Evolutionary conservation across 73 alveolate species (phyloP).

Genomic region (Paramecium biaurelia): DNA sequence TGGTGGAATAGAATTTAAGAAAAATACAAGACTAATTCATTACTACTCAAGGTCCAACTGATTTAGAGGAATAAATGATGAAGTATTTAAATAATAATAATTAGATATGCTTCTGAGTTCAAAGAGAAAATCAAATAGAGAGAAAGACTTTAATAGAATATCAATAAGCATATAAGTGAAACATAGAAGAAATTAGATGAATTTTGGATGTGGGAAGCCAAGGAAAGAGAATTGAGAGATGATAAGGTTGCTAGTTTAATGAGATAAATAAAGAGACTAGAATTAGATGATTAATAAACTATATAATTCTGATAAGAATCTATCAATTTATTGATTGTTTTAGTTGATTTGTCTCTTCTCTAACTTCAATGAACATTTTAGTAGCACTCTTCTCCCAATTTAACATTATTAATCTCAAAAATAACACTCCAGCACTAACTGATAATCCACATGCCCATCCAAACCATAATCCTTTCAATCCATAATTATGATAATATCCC

Average conservation of each 20-base stretch:
- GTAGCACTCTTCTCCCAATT: neutral
- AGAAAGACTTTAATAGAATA: slow-evolving; percentile 26
- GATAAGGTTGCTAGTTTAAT: neutral
- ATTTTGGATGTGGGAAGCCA: slow-evolving; percentile 33
- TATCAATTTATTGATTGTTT: neutral
- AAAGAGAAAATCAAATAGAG: slow-evolving; percentile 41
- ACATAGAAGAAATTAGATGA: slow-evolving; percentile 38
- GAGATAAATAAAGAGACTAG: neutral
- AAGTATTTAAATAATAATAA: neutral
- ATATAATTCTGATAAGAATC: neutral
- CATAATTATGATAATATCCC: neutral
- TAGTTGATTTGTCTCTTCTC: neutral
- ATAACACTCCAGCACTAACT: neutral
- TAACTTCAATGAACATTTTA: neutral
- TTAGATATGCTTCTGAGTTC: slow-evolving; percentile 36
- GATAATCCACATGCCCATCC: slow-evolving; percentile 47
- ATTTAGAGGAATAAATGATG: slow-evolving; percentile 41
- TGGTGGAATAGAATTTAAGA: slow-evolving; percentile 34
- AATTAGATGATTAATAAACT: neutral
- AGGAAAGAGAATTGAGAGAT: slow-evolving; percentile 16
- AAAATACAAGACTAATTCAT: slow-evolving; percentile 8
- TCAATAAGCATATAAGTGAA: slow-evolving; percentile 12
- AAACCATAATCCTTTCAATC: slow-evolving; percentile 29
- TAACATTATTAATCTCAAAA: neutral
- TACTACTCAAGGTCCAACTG: neutral